Conservation (phyloP, 2,329 filamentous ascomycete genomes). For the Alternaria brassicicola region DNA sequence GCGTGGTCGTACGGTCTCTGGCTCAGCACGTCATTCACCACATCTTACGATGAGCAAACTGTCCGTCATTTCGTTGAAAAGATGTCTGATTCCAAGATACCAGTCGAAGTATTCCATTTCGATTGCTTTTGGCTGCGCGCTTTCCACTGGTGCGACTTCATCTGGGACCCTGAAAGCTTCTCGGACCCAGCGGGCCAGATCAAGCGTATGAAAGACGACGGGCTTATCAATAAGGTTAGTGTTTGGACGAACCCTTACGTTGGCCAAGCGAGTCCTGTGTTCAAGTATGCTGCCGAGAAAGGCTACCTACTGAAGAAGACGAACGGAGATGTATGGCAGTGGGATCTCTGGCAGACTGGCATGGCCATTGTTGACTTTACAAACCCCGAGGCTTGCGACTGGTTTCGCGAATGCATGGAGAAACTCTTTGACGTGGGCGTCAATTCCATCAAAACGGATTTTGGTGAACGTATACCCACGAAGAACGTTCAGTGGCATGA, state of each 20-base stretch:
- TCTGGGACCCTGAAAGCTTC: constrained; percentile 71
- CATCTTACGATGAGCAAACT: constrained; percentile 72
- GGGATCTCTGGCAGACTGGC: constrained; percentile 78
- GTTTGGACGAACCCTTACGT: constrained; percentile 81
- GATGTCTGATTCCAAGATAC: constrained; percentile 68
- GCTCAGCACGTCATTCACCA: constrained; percentile 78
- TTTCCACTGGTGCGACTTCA: constrained; percentile 77
- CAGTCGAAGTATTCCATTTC: constrained; percentile 75
- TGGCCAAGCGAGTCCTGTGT: constrained; percentile 70
- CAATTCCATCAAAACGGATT: constrained; percentile 77
- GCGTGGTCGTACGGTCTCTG: constrained; percentile 78
- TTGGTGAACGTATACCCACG: constrained; percentile 73
- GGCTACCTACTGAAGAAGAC: constrained; percentile 73
- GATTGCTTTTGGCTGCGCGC: constrained; percentile 80
- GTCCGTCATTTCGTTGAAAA: constrained; percentile 72
- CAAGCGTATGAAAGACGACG: constrained; percentile 65
- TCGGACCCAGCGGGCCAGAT: constrained; percentile 71
- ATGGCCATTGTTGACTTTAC: constrained; percentile 79
- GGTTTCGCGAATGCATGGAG: constrained; percentile 68
- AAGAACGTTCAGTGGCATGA: constrained; percentile 70
- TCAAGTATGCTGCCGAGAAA: constrained; percentile 67
- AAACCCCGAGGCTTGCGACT: constrained; percentile 69
- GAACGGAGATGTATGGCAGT: constrained; percentile 74
- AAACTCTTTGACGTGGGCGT: constrained; percentile 71
- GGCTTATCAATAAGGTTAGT: constrained; percentile 66